Base-by-base conservation (phyloP, 495 filamentous ascomycete species). In the Lindgomyces ingoldianus region DNA sequence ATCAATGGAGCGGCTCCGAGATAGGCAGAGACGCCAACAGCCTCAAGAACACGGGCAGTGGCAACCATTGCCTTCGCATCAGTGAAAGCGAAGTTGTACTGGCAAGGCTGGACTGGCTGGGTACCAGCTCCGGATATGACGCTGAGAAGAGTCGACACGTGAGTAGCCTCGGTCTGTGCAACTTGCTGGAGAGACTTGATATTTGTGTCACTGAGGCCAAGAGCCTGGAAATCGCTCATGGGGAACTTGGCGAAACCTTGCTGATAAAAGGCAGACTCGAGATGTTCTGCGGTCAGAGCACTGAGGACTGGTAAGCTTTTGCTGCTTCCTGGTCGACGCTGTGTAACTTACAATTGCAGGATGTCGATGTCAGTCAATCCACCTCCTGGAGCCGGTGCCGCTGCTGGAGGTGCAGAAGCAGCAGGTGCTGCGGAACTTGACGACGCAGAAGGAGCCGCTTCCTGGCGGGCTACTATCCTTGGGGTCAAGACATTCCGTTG, bases 331-430 rank as follows among this genome's bases (percentile, higher is more conserved):
- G 44, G 44, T 47, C 44, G 14, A n/a, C 6, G 44, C 21, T 22
- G 11, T 41, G 1, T 19, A 12, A 65, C 84, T 73, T 79, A 89
- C 86, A 89, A 89, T 81, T 89, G 84, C 19, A 89, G 80, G 62
- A 89, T 88, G 70, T 89, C 85, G 48, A 87, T 70, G 73, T 89
- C 86, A 16, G 75, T 78, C 54, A 89, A 71, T 24, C 80, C 84
- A 22, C 76, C 67, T 14, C 77, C 76, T 11, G 81, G 80, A 4
- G 65, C 55, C 46, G 69, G 46, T 9, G 64, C 39, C 18, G 65
- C 33, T 25, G 62, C 44, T 33, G 68, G 26, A 16, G 51, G 9
- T 44, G 57, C 10, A 2, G 45, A 21, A 16, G 64, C 9, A 45
- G 68, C 44, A 49, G 64, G 25, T 12, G 50, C 41, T 9, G 62